Conservation (phyloP, 441 rosid genomes). For the Adansonia grandidieri region DNA sequence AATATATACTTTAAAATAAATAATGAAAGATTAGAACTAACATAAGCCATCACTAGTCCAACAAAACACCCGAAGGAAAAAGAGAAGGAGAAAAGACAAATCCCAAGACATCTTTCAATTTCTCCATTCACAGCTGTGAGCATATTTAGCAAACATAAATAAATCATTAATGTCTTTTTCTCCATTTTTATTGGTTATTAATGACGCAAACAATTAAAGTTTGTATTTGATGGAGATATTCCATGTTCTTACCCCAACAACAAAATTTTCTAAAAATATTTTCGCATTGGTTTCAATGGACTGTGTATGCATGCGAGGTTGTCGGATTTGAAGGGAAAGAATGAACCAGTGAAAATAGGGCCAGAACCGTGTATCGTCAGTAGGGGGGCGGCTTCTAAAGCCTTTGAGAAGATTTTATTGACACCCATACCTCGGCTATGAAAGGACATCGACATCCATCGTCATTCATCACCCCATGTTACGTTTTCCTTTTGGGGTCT, state of each 20-base stretch:
- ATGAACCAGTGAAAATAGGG: background rate
- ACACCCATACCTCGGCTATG: background rate
- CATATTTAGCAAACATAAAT: background rate
- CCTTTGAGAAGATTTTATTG: conserved; percentile 11
- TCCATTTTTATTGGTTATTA: background rate
- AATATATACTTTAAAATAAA: too few species aligned
- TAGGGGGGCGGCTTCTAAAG: background rate
- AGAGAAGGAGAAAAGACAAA: background rate
- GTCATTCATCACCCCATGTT: conserved; percentile 1
- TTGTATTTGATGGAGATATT: background rate
- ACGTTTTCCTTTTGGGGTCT: conserved; percentile 1
- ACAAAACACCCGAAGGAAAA: background rate
- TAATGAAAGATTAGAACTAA: too few species aligned
- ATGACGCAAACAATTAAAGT: background rate
- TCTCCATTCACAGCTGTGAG: background rate
- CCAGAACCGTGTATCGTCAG: background rate
- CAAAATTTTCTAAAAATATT: background rate
- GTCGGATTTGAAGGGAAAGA: background rate
- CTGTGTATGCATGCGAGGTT: conserved; percentile 9
- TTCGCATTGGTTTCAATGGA: background rate
- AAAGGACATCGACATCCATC: background rate
- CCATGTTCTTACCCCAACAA: conserved; percentile 6
- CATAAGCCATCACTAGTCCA: background rate
- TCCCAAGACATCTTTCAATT: background rate
- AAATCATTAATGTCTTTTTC: background rate